These are phyloP conservation scores for Neodidymelliopsis sp. DNA, from an alignment of 2,329 filamentous ascomycete genomes.

Conservation along the genomic window DNA sequence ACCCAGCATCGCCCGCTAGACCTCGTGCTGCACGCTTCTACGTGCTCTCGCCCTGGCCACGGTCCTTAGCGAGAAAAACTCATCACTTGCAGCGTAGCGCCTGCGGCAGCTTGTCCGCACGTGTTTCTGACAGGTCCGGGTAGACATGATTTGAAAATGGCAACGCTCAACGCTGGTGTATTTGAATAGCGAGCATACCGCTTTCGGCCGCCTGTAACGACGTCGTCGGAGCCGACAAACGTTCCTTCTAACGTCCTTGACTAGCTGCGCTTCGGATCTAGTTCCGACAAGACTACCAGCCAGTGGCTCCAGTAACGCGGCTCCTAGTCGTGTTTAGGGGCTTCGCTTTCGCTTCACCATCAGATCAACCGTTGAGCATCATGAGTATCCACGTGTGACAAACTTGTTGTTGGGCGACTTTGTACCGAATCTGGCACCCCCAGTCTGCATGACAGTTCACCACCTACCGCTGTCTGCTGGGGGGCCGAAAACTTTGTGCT, in stretches of 20 bases:
- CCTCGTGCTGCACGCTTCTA: slow-evolving; percentile 28
- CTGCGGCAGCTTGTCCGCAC: slow-evolving; percentile 11
- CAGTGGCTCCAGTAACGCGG: slow-evolving; percentile 29
- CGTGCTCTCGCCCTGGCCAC: slow-evolving; percentile 26
- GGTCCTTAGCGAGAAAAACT: slow-evolving; percentile 3
- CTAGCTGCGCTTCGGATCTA: slow-evolving; percentile 38
- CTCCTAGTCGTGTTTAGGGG: slow-evolving; percentile 23
- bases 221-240: slow-evolving; percentile 12
- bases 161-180: background rate
- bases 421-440: background rate
- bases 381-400: slow-evolving; percentile 1
- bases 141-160: background rate
- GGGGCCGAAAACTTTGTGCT: slow-evolving; percentile 25
- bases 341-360: slow-evolving; percentile 25
- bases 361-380: slow-evolving; percentile 27
- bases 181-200: slow-evolving; percentile 6
- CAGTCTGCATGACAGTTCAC: slow-evolving; percentile 25
- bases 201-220: slow-evolving; percentile 6
- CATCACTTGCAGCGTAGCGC: slow-evolving; percentile 9
- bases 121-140: slow-evolving; percentile 6
- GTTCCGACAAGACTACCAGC: slow-evolving; percentile 27
- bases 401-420: slow-evolving; percentile 9
- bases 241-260: slow-evolving; percentile 26
- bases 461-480: slow-evolving; percentile 31
- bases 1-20: slow-evolving; percentile 18